Percentiles rank a stretch among this genome's conserved stretches.
Conservation (phyloP, 139 green algal genomes). For the Haematococcus sp. region DNA sequence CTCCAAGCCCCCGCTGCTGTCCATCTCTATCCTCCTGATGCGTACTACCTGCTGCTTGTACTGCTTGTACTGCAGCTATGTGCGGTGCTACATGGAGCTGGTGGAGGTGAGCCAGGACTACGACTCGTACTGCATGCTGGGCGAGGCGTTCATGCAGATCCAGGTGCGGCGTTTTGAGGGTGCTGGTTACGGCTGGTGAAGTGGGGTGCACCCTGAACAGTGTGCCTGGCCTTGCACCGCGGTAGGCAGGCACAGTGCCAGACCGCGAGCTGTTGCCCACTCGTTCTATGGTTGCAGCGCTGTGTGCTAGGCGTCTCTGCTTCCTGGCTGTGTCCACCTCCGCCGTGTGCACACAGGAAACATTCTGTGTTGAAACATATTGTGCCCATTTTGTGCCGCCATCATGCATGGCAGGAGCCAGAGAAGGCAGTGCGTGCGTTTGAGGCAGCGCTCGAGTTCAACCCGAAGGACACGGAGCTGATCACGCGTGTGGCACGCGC, state of each 20-base stretch:
- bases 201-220: too few relatives aligned
- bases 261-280: not conserved
- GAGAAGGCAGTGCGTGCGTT: constrained; percentile 64
- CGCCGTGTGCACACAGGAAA: too few relatives aligned
- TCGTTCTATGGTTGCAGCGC: not conserved
- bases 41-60: too few relatives aligned
- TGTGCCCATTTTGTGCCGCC: too few relatives aligned
- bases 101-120: constrained; percentile 49
- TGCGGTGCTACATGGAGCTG: constrained; percentile 60
- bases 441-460: constrained; percentile 53
- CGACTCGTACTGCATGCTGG: constrained; percentile 68
- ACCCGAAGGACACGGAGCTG: constrained; percentile 51
- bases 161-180: constrained; percentile 45
- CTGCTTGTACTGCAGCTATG: too few relatives aligned
- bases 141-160: constrained; percentile 74
- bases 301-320: too few relatives aligned
- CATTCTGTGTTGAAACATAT: too few relatives aligned
- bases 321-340: too few relatives aligned
- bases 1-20: too few relatives aligned
- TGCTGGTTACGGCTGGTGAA: constrained; percentile 13
- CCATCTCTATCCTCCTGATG: too few relatives aligned
- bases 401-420: constrained; percentile 56
- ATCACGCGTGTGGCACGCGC: constrained; percentile 39
- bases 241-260: too few relatives aligned
- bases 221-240: too few relatives aligned